Conservation (phyloP, 257 asterid species). For the Solanum infundibuliforme region DNA sequence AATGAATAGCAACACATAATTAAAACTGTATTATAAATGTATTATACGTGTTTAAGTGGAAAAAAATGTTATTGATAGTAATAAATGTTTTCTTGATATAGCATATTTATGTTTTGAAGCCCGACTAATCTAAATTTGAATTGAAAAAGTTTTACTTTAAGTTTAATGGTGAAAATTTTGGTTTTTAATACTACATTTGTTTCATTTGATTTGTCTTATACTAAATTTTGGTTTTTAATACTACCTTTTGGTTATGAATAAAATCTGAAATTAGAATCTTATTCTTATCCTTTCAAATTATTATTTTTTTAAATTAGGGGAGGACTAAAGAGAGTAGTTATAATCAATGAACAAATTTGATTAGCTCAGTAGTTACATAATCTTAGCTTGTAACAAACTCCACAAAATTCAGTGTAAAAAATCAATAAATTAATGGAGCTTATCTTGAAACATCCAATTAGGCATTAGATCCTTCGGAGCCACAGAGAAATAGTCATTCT, state of each 20-base stretch:
- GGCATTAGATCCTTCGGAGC: not conserved
- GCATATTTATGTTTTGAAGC: not conserved
- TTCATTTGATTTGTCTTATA: not conserved
- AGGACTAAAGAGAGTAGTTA: not conserved
- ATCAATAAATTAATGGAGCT: not conserved
- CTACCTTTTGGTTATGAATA: not conserved
- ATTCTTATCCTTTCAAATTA: not conserved
- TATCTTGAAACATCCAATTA: not conserved
- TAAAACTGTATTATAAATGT: no score
- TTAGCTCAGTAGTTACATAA: not conserved
- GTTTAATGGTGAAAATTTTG: not conserved
- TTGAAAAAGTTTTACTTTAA: not conserved
- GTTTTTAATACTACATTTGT: not conserved
- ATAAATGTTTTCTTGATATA: no score
- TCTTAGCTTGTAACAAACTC: not conserved
- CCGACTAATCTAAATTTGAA: not conserved
- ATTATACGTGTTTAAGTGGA: no score
- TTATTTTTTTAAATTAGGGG: not conserved
- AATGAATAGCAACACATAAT: not conserved
- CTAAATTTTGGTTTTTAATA: not conserved
- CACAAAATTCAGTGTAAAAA: not conserved
- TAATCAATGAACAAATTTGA: not conserved
- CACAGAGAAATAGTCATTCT: not conserved
- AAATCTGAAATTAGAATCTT: not conserved
- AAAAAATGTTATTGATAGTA: no score